Evolutionary conservation across 202 grass and related monocot species (phyloP), one percentile per base, ranked within the genome.

Genomic region (Eragrostis tef): DNA sequence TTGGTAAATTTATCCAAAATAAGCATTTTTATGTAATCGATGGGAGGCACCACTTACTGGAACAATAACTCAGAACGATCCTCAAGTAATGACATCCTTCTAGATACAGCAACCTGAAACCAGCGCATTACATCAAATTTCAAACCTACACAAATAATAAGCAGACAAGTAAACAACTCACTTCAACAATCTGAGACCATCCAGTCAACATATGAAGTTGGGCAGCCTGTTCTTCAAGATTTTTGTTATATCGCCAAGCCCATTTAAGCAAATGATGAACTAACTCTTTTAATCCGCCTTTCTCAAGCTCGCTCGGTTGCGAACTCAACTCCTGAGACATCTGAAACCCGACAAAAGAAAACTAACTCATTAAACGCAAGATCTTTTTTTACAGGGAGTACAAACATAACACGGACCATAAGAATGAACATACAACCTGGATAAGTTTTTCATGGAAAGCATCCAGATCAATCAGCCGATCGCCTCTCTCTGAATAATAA

Each of bases 161-260:
- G 63, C n/a, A 42, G 29, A 72, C 49, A 82, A 71, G 64, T 15
- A 72, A 89, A 80, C 43, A 68, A 86, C 19, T 77, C 71, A 93
- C 95, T 82, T 98, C 92, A 74, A 94, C 92, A 91, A 91, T 89
- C 83, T 94, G 95, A 83, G 95, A 94, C 95, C 95, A 98, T 66
- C 88, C 89, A 79, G 92, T 93, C 73, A 98, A 86, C 95, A 94
- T 94, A 80, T 98, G 95, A 79, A 98, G 88, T 77, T 98, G 95
- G 11, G 95, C 92, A n/a, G 95, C 91, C 64, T 98, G 92, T 79
- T 98, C 92, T 93, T 98, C 95, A 68, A 98, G 92, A 88, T 89
- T 86, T 87, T 89, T 94, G 80, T 98, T 98, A 82, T 93, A 93
- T 89, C 82, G 90, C 90, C 90, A 93, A 36, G 86, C 88, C 95